Percentiles rank a stretch among this genome's conserved stretches.
Conservation (phyloP, 805 yeast species). For the Priceomyces medius region DNA sequence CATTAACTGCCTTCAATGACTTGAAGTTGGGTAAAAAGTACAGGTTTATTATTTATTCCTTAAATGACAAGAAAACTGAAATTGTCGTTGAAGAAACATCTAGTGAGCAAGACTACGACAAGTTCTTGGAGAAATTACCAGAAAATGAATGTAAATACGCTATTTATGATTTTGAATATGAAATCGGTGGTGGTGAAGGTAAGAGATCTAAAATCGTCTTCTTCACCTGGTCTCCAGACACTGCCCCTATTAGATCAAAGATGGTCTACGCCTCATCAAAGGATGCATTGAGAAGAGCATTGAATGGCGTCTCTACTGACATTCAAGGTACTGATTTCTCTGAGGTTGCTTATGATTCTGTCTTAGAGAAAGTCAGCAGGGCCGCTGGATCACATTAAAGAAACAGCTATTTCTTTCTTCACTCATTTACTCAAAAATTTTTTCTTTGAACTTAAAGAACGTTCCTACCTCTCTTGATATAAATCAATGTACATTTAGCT, state of each 20-base stretch:
- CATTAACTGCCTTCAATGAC: conserved; percentile 91
- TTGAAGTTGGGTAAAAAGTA: conserved; percentile 89
- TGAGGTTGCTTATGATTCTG: conserved; percentile 93
- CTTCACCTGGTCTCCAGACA: conserved; percentile 96
- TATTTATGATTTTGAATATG: conserved; percentile 94
- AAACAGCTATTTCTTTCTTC: not conserved
- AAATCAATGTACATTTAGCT: conserved; percentile 6
- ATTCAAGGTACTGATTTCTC: conserved; percentile 97
- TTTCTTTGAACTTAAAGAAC: not conserved
- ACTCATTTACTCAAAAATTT: conserved; percentile 2
- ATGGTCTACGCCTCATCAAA: conserved; percentile 99
- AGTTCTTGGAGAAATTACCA: conserved; percentile 83
- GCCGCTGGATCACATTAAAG: conserved; percentile 55
- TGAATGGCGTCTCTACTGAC: conserved; percentile 92
- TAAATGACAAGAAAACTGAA: conserved; percentile 85
- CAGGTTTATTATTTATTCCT: conserved; percentile 78
- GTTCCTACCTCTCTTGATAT: not conserved
- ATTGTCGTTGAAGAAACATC: conserved; percentile 89
- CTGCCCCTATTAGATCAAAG: conserved; percentile 92
- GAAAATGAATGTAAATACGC: conserved; percentile 97
- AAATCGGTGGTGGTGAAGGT: conserved; percentile 86
- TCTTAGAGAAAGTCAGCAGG: conserved; percentile 83
- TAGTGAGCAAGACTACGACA: conserved; percentile 71
- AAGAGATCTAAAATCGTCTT: conserved; percentile 76
- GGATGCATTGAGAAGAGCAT: conserved; percentile 95